phyloP scores from a whole-genome alignment of 1,284 basidiomycete genomes.

The Papiliotrema terrestris region DNA sequence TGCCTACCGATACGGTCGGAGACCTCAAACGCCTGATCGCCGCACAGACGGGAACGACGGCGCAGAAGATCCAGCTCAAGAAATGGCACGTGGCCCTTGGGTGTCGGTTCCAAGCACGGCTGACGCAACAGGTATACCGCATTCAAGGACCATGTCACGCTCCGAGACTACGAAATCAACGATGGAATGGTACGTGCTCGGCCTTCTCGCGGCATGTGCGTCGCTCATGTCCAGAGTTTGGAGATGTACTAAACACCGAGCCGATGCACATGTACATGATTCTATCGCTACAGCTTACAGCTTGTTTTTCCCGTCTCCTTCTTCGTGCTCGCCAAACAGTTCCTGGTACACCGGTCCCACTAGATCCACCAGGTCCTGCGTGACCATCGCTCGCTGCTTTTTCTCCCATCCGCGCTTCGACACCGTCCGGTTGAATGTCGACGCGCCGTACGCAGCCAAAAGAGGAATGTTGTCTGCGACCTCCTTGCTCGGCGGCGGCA shows the following conservation, averaged over 20 bases:
- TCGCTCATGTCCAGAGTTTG: constrained; percentile 56
- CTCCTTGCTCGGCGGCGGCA: constrained; percentile 53
- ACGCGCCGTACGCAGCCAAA: constrained; percentile 81
- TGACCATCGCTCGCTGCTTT: constrained; percentile 77
- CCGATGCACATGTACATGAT: constrained; percentile 1
- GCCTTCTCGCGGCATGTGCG: background rate
- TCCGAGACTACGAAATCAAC: constrained; percentile 90
- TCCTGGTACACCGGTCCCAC: constrained; percentile 70
- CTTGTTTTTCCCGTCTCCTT: constrained; percentile 15
- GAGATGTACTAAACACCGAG: constrained; percentile 71
- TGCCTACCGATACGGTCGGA: constrained; percentile 91
- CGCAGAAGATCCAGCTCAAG: constrained; percentile 85
- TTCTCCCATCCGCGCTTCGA: constrained; percentile 71
- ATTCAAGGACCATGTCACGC: constrained; percentile 91
- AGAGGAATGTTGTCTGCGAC: constrained; percentile 63
- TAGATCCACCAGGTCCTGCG: constrained; percentile 80
- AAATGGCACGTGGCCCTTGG: constrained; percentile 68
- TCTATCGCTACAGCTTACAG: constrained; percentile 8
- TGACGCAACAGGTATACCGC: constrained; percentile 69
- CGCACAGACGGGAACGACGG: constrained; percentile 88
- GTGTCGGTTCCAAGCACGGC: background rate
- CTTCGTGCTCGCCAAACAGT: constrained; percentile 56
- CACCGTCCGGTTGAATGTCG: constrained; percentile 78
- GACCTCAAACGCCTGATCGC: constrained; percentile 96
- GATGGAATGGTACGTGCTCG: constrained; percentile 68